phyloP scores from a whole-genome alignment of 2,329 filamentous ascomycete species.

The Coniochaeta sp. region DNA sequence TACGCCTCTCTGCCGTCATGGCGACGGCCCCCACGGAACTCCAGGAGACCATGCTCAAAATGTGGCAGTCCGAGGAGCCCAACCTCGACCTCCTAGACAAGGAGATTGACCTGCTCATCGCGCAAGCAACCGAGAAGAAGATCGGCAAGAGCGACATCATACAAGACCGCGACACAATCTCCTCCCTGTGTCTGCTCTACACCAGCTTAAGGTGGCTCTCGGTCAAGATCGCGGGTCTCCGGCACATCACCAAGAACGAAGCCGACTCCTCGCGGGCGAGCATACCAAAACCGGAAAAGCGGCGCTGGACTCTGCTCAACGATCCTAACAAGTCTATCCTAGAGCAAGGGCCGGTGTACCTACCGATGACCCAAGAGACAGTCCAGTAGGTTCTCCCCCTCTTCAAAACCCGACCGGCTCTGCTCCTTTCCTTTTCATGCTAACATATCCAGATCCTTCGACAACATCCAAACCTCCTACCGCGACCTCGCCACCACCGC shows the following conservation, averaged over 20 bases:
- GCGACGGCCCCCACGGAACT: constrained; percentile 65
- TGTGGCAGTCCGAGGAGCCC: constrained; percentile 51
- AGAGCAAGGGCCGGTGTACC: constrained; percentile 63
- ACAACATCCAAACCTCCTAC: constrained; percentile 77
- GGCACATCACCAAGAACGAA: constrained; percentile 72
- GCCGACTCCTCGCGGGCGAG: constrained; percentile 55
- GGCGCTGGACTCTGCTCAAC: constrained; percentile 78
- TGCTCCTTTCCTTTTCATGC: constrained; percentile 6
- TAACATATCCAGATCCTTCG: constrained; percentile 59
- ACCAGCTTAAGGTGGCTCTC: constrained; percentile 98
- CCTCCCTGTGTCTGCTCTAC: constrained; percentile 79
- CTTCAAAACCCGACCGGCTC: too few species aligned
- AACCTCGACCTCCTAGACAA: constrained; percentile 51
- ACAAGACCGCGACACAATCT: constrained; percentile 78
- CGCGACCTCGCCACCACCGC: constrained; percentile 72
- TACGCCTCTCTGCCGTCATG: constrained; percentile 67
- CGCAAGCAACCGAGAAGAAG: constrained; percentile 50
- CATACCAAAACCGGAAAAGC: constrained; percentile 50
- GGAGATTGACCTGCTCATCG: constrained; percentile 51
- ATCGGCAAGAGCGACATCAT: constrained; percentile 78
- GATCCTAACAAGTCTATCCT: constrained; percentile 50
- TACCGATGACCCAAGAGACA: constrained; percentile 82
- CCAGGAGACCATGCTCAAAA: constrained; percentile 58
- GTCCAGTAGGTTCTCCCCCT: constrained; percentile 53
- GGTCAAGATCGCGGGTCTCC: constrained; percentile 70